Evolutionary conservation across 441 rosid genomes (phyloP), one percentile per base, ranked within the genome.

Genomic region (Geranium incanum): DNA sequence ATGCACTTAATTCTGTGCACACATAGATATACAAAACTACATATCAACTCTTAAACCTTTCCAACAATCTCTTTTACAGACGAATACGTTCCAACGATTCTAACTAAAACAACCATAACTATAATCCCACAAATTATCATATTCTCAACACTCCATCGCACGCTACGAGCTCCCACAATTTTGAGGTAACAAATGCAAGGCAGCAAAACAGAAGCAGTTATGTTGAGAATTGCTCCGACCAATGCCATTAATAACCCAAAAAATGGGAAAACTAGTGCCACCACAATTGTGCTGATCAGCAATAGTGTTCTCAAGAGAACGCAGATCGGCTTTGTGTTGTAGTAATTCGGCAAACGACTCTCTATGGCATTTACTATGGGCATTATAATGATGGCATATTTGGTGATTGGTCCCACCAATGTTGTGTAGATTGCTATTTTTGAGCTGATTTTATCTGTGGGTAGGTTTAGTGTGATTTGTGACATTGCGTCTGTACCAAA

Each of bases 111-210:
- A 48, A 3, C 57, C 57, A 9, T 9, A 11, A 48, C 57, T 9
- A 48, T 48, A 48, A 48, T 9, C 3, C n/a, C 57, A 11, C 1
- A 2, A 13, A 48, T 48, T 3, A 48, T n/a, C 15, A 11, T 0
- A 48, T 8, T 1, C 12, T 48, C 57, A 48, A 9, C 4, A 48
- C n/a, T 48, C 57, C 57, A 48, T 13, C 15, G 13, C n/a, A 3
- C 15, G 4, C 15, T 12, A 48, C n/a, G n/a, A 48, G 57, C 57
- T 48, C 15, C 15, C 1, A 9, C 4, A 8, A 48, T 9, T 48
- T 48, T 48, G 15, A 48, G 57, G 57, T 48, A 48, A 48, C 57
- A 48, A 48, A 48, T 48, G 57, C 57, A 48, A 8, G 57, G 57
- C 15, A 48, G n/a, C 57, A 48, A 9, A 48, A 48, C 4, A 11